phyloP scores from a whole-genome alignment of 2,329 filamentous ascomycete species.

The Aplosporella prunicola region DNA sequence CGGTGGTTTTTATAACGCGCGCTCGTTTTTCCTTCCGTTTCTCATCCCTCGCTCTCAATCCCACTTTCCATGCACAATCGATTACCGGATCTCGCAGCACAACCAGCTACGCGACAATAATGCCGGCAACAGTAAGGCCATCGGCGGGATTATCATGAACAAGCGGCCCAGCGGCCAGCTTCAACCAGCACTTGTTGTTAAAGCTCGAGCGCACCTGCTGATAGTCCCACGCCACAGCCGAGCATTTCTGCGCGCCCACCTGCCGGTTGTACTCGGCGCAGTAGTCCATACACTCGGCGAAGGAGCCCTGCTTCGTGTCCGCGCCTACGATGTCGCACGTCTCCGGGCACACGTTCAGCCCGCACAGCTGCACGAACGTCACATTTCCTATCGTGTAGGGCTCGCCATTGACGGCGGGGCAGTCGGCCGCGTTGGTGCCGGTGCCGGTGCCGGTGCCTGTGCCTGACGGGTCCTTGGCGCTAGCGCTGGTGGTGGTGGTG shows the following conservation, averaged over 20 bases:
- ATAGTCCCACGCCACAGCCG: slow-evolving; percentile 5
- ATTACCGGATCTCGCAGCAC: too few species aligned
- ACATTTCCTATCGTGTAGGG: slow-evolving; percentile 3
- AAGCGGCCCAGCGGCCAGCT: slow-evolving; percentile 1
- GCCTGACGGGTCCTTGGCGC: too few species aligned
- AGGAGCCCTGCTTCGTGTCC: background rate
- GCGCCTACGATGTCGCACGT: slow-evolving; percentile 6
- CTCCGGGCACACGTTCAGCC: slow-evolving; percentile 5
- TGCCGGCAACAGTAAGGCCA: slow-evolving; percentile 1
- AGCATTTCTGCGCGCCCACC: slow-evolving; percentile 4
- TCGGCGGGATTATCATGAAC: slow-evolving; percentile 1
- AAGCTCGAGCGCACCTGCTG: slow-evolving; percentile 7
- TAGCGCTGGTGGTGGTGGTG: too few species aligned
- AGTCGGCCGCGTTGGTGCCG: too few species aligned
- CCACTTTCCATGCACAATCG: too few species aligned
- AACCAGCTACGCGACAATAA: too few species aligned
- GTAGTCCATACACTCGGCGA: slow-evolving; percentile 3
- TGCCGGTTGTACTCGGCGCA: slow-evolving; percentile 4
- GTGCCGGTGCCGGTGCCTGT: too few species aligned
- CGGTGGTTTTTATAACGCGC: too few species aligned
- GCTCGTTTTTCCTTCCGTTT: too few species aligned
- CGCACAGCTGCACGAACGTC: slow-evolving; percentile 5
- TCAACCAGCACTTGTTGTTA: slow-evolving; percentile 2
- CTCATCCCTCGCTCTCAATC: too few species aligned
- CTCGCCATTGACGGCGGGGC: background rate